Percentiles rank a stretch among this genome's conserved stretches.
These are phyloP conservation scores for Macrophomina tecta DNA, from an alignment of 2,329 filamentous ascomycete genomes.

Conservation along the genomic window DNA sequence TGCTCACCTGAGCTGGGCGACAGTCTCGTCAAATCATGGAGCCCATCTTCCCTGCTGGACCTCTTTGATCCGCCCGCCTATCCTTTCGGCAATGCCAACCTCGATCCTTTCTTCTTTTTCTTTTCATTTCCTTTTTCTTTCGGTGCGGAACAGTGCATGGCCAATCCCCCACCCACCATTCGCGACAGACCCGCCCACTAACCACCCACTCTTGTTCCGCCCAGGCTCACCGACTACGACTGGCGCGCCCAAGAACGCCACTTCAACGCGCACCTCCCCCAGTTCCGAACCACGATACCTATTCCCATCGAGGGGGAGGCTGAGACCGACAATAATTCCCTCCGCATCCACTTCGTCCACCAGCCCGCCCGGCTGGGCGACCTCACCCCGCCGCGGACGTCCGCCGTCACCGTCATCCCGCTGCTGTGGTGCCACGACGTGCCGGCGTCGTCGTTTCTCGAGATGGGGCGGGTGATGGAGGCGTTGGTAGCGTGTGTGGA, in stretches of 20 bases:
- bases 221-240: slow-evolving; percentile 70
- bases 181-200: neutral
- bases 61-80: no score
- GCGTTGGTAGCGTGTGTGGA: slow-evolving; percentile 54
- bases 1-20: no score
- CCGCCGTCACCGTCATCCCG: slow-evolving; percentile 63
- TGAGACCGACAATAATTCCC: slow-evolving; percentile 29
- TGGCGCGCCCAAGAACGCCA: slow-evolving; percentile 66
- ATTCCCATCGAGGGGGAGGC: slow-evolving; percentile 26
- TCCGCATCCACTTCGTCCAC: slow-evolving; percentile 71
- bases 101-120: no score
- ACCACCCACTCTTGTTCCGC: slow-evolving; percentile 34
- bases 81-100: no score
- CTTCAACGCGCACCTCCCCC: slow-evolving; percentile 66
- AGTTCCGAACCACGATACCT: slow-evolving; percentile 66
- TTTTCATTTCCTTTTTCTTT: neutral
- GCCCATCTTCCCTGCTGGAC: no score
- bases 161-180: neutral
- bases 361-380: slow-evolving; percentile 47
- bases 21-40: no score
- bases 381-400: slow-evolving; percentile 36
- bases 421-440: slow-evolving; percentile 72
- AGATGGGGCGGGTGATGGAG: slow-evolving; percentile 62
- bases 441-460: slow-evolving; percentile 66
- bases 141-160: neutral